Evolutionary conservation across 257 asterid species (phyloP), one percentile per base, ranked within the genome.

Genomic region (Lycium barbarum): DNA sequence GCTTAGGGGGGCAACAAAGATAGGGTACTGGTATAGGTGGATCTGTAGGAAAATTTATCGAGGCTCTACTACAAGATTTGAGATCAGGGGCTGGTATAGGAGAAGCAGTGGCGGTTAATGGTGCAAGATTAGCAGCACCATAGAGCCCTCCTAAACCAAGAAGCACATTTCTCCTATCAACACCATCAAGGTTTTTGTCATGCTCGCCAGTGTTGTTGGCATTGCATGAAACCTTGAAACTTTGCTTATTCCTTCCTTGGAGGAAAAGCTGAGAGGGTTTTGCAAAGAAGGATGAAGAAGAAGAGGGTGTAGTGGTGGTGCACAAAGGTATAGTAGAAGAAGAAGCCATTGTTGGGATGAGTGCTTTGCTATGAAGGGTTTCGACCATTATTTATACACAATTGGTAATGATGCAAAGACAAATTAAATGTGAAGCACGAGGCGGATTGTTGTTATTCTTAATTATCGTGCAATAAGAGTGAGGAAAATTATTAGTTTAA

Each of bases 121-220:
- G 61, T 74, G n/a, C 55, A 65, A 33, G 22, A 40, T 81, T n/a
- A n/a, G n/a, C n/a, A n/a, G n/a, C n/a, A n/a, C n/a, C n/a, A n/a
- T n/a, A n/a, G n/a, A n/a, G n/a, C 61, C 84, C 84, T 0, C 84
- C 73, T 62, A 81, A 58, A 1, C 84, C 84, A 12, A 81, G 74
- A 20, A 81, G 84, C 18, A 81, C 45, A 65, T 81, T 81, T 20
- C 84, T 81, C 57, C 84, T 49, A 5, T 81, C 84, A 74, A 73
- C 81, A 22, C 3, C 5, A 17, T 57, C 70, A 62, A 3, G 36
- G 0, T 1, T 36, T 11, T 38, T 2, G 3, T 78, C 12, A 11
- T 9, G 35, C 18, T 61, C 40, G 40, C 1, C n/a, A n/a, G n/a
- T 73, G 6, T 70, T 70, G n/a, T n/a, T n/a, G n/a, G n/a, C n/a